phyloP scores from a whole-genome alignment of 208 protist genomes.

The Histomonas meleagridis region DNA sequence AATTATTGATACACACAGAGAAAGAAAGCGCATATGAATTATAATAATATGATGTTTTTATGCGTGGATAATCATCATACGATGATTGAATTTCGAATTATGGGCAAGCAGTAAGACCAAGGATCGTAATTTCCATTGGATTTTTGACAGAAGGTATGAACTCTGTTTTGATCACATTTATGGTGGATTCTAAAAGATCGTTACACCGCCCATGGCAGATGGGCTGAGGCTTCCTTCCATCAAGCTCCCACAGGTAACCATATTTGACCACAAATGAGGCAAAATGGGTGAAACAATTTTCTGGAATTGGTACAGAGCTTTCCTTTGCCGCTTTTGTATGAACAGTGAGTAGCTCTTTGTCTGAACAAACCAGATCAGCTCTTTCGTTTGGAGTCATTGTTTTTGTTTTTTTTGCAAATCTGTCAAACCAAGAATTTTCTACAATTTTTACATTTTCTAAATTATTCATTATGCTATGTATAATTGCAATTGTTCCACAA shows the following conservation, averaged over 20 bases:
- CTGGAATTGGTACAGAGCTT: neutral
- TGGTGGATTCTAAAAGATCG: neutral
- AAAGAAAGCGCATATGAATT: no score
- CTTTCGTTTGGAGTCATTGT: constrained; percentile 39
- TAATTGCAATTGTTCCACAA: constrained; percentile 45
- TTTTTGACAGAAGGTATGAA: neutral
- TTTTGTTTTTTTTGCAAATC: constrained; percentile 22
- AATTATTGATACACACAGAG: no score
- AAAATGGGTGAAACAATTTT: constrained; percentile 41
- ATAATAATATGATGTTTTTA: no score
- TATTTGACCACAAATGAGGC: constrained; percentile 33
- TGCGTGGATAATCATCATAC: no score
- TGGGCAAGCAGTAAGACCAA: no score
- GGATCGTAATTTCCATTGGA: neutral
- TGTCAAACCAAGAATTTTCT: neutral
- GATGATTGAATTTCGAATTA: no score
- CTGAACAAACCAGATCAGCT: neutral
- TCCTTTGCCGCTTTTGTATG: constrained; percentile 38
- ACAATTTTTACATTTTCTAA: neutral
- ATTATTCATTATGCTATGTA: constrained; percentile 46
- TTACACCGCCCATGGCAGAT: constrained; percentile 41
- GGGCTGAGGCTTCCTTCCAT: constrained; percentile 41
- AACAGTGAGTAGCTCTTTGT: constrained; percentile 5
- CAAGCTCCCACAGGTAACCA: constrained; percentile 40
- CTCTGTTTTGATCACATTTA: neutral